These are phyloP conservation scores for Neonectria punicea DNA, from an alignment of 2,329 filamentous ascomycete species.

Conservation along the genomic window DNA sequence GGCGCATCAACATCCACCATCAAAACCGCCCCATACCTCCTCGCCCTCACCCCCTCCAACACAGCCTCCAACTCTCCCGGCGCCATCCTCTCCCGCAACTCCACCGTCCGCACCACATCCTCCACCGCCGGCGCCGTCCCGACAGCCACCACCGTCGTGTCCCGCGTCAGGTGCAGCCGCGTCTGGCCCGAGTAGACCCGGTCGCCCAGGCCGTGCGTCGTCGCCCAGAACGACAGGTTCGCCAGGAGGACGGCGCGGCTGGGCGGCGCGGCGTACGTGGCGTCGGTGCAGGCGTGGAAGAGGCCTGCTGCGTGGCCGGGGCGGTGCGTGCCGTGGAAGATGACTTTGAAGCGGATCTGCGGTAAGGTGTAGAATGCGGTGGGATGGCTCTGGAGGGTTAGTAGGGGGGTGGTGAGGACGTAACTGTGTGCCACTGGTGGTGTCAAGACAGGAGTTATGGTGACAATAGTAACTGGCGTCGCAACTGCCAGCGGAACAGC, in stretches of 20 bases:
- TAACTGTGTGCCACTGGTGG: not conserved
- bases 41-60: constrained; percentile 26
- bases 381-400: not conserved
- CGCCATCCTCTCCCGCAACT: constrained; percentile 40
- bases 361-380: not conserved
- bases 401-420: not conserved
- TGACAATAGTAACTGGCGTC: not conserved
- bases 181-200: constrained; percentile 29
- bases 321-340: constrained; percentile 31
- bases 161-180: constrained; percentile 30
- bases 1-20: constrained; percentile 35
- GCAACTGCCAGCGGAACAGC: not conserved
- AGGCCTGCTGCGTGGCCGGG: not conserved
- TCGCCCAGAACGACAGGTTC: constrained; percentile 28
- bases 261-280: constrained; percentile 27
- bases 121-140: constrained; percentile 30
- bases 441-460: not conserved
- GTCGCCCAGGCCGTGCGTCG: constrained; percentile 23
- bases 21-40: constrained; percentile 36
- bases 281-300: constrained; percentile 30
- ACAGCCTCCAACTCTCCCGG: constrained; percentile 40
- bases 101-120: constrained; percentile 43
- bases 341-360: constrained; percentile 29
- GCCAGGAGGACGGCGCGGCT: constrained; percentile 28
- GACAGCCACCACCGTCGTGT: constrained; percentile 15